These are phyloP conservation scores for Mycosphaerelloides madeirae DNA, from an alignment of 2,329 filamentous ascomycete species.

Conservation along the genomic window DNA sequence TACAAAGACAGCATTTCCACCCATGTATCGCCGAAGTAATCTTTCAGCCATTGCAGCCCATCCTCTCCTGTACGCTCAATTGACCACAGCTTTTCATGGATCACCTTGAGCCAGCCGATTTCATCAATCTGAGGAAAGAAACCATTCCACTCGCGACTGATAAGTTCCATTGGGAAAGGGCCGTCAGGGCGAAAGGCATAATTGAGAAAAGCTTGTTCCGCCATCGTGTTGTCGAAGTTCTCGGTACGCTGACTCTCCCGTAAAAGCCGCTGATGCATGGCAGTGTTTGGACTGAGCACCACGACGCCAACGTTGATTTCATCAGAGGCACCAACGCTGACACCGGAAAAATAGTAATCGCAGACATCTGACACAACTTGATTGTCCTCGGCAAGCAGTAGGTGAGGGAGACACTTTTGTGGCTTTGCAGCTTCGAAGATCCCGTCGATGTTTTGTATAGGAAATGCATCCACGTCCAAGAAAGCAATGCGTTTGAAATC, in stretches of 20 bases:
- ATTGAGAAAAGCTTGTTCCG: slow-evolving; percentile 20
- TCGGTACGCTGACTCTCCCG: slow-evolving; percentile 13
- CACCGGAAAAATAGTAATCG: slow-evolving; percentile 18
- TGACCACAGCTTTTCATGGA: slow-evolving; percentile 21
- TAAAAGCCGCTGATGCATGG: slow-evolving; percentile 18
- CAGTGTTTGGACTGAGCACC: slow-evolving; percentile 18
- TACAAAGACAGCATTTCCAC: slow-evolving; percentile 17
- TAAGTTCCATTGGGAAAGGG: slow-evolving; percentile 14
- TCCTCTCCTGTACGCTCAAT: slow-evolving; percentile 2
- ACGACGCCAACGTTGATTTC: slow-evolving; percentile 21
- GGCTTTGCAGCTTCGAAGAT: slow-evolving; percentile 18
- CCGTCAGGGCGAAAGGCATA: slow-evolving; percentile 14
- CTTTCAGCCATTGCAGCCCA: slow-evolving; percentile 12
- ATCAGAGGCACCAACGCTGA: slow-evolving; percentile 11
- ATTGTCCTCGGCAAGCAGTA: slow-evolving; percentile 21
- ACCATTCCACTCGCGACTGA: slow-evolving; percentile 19
- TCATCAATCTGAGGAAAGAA: slow-evolving; percentile 16
- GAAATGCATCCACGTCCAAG: slow-evolving; percentile 69
- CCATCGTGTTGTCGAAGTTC: slow-evolving; percentile 20
- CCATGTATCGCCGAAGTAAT: slow-evolving; percentile 16
- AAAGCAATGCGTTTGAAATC: slow-evolving; percentile 90
- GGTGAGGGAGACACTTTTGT: slow-evolving; percentile 12
- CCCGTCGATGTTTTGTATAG: slow-evolving; percentile 19
- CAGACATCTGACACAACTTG: slow-evolving; percentile 12
- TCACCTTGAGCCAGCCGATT: slow-evolving; percentile 15